A percentile compares a stretch with the other conserved stretches of the same genome.
phyloP scores from a whole-genome alignment of 805 yeast species.

The Candida broadrunensis region DNA sequence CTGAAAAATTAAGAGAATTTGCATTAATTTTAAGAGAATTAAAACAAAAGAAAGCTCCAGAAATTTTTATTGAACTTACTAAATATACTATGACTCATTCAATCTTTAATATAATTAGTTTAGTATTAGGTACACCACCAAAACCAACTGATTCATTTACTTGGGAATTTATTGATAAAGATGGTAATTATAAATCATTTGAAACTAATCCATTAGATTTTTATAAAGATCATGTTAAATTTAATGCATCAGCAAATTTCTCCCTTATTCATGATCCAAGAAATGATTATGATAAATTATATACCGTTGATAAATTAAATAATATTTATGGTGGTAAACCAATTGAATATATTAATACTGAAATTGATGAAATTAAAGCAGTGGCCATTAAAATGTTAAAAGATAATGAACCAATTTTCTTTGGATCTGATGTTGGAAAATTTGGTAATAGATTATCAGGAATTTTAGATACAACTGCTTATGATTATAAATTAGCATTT shows the following conservation, averaged over 20 bases:
- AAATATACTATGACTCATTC: constrained; percentile 51
- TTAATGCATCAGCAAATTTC: constrained; percentile 50
- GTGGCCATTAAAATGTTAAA: constrained; percentile 67
- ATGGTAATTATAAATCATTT: constrained; percentile 52
- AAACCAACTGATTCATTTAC: constrained; percentile 60
- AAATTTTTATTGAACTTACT: constrained; percentile 30
- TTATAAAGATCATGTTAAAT: constrained; percentile 51
- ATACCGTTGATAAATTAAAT: constrained; percentile 72
- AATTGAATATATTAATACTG: constrained; percentile 69
- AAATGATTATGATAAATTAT: constrained; percentile 59
- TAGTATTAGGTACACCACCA: constrained; percentile 79
- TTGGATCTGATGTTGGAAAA: constrained; percentile 87
- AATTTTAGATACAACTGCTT: constrained; percentile 67
- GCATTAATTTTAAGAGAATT: constrained; percentile 66
- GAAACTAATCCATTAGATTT: constrained; percentile 66
- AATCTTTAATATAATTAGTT: constrained; percentile 61
- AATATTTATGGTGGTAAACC: constrained; percentile 70
- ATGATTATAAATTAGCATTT: constrained; percentile 60
- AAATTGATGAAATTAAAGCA: constrained; percentile 53
- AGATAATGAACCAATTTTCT: constrained; percentile 76
- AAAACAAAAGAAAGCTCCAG: constrained; percentile 39
- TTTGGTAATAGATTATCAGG: constrained; percentile 64
- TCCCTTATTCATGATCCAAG: constrained; percentile 83
- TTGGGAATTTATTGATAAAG: constrained; percentile 78
- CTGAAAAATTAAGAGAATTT: constrained; percentile 72